Base-by-base conservation (phyloP, 2,329 filamentous ascomycete genomes). In the Fusarium sp. region DNA sequence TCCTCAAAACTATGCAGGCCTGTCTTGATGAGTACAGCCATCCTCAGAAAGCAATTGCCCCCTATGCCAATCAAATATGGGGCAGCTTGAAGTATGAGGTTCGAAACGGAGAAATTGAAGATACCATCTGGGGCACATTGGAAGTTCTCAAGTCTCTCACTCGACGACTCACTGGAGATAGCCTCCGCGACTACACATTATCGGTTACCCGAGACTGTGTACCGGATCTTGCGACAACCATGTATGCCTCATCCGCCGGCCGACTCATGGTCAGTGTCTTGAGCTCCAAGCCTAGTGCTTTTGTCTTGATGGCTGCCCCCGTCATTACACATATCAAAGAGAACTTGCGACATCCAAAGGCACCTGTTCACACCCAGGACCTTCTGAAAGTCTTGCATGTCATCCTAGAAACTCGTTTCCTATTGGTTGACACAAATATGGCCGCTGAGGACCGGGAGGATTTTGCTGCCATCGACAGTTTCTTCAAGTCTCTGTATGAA, bases 21-120 rank as follows among this genome's bases (percentile, higher is more conserved):
- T 90, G 88, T 66, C 75, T 90, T 24, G 83, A 84, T 18, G 78
- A 84, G 35, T 90, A 90, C 66, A 79, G 83, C 3, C 80, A 86
- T 44, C 82, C 86, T 0, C 81, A 85, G 39, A 81, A 85, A 61
- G 87, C 84, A 14, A 77, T 90, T 20, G 82, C 82, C 4, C 88
- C 89, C 1, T 85, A 87, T 55, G 81, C 84, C 24, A 82, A 85
- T 56, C 84, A 86, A 49, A 85, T 90, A 52, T 91, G 89, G 89
- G 83, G 84, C 36, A 88, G 88, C n/a, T 85, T 91, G 52, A 91
- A 90, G 77, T 90, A 90, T 69, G 89, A 91, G 72, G 89, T 90
- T 18, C 87, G 89, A 39, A 90, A 90, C 61, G 89, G 89, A 18
- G 89, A 91, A 67, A 84, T 89, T 14, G 85, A 87, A 67, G 89